These are phyloP conservation scores for Kuraishia hungarica DNA, from an alignment of 805 yeast species.

Conservation along the genomic window DNA sequence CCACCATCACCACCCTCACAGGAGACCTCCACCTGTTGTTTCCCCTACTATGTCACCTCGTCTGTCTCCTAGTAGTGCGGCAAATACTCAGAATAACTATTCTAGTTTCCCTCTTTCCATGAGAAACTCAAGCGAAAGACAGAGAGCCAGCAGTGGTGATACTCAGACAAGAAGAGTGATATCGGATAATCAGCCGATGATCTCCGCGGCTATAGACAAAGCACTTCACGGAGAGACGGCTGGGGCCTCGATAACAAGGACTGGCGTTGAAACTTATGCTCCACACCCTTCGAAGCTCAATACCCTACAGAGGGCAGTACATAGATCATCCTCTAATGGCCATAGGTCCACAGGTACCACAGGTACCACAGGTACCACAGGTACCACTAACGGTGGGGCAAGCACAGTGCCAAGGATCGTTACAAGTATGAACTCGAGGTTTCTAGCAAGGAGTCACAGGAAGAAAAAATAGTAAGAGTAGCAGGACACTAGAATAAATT, in stretches of 20 bases:
- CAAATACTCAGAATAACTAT: not conserved
- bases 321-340: not conserved
- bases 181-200: constrained; percentile 19
- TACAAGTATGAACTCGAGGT: constrained; percentile 52
- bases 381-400: not conserved
- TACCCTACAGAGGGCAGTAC: not conserved
- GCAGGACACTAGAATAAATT: not conserved
- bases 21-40: not conserved
- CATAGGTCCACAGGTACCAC: not conserved
- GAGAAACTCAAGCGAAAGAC: not conserved
- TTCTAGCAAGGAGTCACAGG: constrained; percentile 48
- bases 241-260: not conserved
- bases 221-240: constrained; percentile 13
- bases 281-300: not conserved
- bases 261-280: not conserved
- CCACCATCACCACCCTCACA: not conserved
- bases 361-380: too few relatives aligned
- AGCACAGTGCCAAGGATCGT: constrained; percentile 20
- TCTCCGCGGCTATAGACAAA: constrained; percentile 24
- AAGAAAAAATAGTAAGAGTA: constrained; percentile 23
- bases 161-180: constrained; percentile 10
- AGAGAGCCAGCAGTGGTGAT: not conserved
- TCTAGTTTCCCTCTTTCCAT: not conserved
- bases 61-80: not conserved
- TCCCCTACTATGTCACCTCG: not conserved